Evolutionary conservation across 1,284 basidiomycete species (phyloP), one percentile per base, ranked within the genome.

Genomic region (Ceratobasidium sp.): DNA sequence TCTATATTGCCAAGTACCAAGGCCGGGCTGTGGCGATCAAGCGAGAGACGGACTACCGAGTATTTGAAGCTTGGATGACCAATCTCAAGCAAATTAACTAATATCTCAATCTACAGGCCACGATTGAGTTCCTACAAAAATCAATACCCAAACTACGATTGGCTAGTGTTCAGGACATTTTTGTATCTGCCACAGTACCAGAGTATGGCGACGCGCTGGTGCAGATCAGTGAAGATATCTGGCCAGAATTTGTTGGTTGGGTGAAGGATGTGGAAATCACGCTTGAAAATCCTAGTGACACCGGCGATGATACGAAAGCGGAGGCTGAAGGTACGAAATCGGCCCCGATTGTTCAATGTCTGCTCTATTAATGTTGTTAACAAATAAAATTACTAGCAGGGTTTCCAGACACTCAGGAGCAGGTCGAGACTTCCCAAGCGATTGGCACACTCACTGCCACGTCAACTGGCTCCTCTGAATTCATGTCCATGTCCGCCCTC

Each of bases 191-290:
- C 15, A 26, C 64, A 28, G 20, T 67, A 9, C 33, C 2, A 20
- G 64, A 67, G 5, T 67, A 49, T 28, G 42, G 46, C 23, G 44
- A 67, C 46, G 13, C 18, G 23, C 42, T 46, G 2, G 42, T 49
- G 1, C 39, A 49, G 46, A 67, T 67, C 26, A 28, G 64, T 26
- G 64, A 67, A 51, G 64, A 67, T 23, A 67, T 49, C 44, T 67
- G 64, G 64, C 44, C 64, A 18, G 64, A 67, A 9, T 7, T 67
- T 10, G 44, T 67, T 28, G 42, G 3, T 10, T 18, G 15, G 3
- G 44, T 67, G 23, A 67, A 67, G 42, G 9, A 23, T 5, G 42
- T 67, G 2, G 13, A 67, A 4, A 26, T 67, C 23, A 67, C 44
- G 3, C 15, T 49, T 5, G 64, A 67, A 33, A 28, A 28, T 6